phyloP scores from a whole-genome alignment of 2,329 filamentous ascomycete genomes.

The Epichloe coenophiala region DNA sequence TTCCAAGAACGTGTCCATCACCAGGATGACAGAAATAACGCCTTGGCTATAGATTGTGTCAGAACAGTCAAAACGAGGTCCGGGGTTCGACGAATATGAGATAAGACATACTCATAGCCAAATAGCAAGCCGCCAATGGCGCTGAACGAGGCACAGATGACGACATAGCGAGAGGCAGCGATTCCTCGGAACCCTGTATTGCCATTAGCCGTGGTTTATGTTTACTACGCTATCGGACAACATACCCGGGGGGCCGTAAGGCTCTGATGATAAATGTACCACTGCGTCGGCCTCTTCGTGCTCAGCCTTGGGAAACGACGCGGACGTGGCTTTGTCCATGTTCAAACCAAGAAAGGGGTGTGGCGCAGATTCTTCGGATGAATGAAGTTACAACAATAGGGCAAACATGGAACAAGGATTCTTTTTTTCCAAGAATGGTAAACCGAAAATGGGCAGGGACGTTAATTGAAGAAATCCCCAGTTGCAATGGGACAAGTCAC shows the following conservation, averaged over 20 bases:
- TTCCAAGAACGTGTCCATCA: conserved; percentile 21
- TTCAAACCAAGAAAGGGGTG: no score
- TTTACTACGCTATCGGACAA: neutral
- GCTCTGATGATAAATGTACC: conserved; percentile 9
- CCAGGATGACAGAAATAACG: conserved; percentile 25
- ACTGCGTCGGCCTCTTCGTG: conserved; percentile 10
- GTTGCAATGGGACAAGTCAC: neutral
- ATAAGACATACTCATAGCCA: conserved; percentile 13
- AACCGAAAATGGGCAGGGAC: no score
- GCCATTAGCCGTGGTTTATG: neutral
- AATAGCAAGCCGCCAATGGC: conserved; percentile 28
- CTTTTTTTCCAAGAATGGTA: neutral
- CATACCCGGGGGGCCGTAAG: conserved; percentile 14
- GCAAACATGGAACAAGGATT: neutral
- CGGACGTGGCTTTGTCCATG: conserved; percentile 6
- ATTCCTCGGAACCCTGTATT: conserved; percentile 18
- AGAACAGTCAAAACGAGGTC: neutral
- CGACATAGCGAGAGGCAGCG: conserved; percentile 18
- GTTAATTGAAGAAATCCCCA: neutral
- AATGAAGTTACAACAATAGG: no score
- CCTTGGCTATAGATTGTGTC: conserved; percentile 17
- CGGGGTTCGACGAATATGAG: neutral
- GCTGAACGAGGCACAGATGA: conserved; percentile 19
- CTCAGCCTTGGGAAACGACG: conserved; percentile 8
- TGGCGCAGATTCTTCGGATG: no score